phyloP scores from a whole-genome alignment of 1,284 basidiomycete species.

The Heliocybe sulcata region DNA sequence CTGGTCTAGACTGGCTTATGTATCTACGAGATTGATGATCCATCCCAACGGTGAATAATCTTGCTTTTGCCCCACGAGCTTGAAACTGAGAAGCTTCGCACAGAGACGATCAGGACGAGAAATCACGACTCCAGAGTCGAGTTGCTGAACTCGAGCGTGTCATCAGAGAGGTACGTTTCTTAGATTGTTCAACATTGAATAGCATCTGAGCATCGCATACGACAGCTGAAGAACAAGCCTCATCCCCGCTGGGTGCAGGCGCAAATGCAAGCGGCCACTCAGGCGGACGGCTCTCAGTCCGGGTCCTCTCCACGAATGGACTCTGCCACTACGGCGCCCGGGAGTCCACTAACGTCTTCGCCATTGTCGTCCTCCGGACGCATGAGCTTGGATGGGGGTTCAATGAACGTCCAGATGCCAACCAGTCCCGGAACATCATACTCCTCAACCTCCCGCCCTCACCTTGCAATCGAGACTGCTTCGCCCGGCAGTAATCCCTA shows the following conservation, averaged over 20 bases:
- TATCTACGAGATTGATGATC: conserved; percentile 80
- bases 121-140: conserved; percentile 58
- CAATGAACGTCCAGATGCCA: neutral
- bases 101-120: conserved; percentile 44
- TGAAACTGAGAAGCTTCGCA: neutral
- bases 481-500: neutral
- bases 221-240: conserved; percentile 59
- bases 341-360: conserved; percentile 12
- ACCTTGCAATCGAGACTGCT: neutral
- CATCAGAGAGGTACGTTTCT: conserved; percentile 57
- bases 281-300: neutral
- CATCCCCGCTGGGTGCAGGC: conserved; percentile 55
- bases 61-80: neutral
- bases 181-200: neutral
- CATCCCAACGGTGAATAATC: conserved; percentile 39
- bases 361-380: neutral
- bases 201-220: conserved; percentile 5
- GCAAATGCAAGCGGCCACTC: neutral
- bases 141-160: conserved; percentile 81
- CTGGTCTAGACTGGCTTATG: conserved; percentile 63
- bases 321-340: conserved; percentile 14
- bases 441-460: neutral
- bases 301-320: neutral
- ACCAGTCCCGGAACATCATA: neutral
- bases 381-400: neutral